Evolutionary conservation across 176 grass and related monocot genomes (phyloP), one percentile per base, ranked within the genome.

Genomic region (Triticum aestivum): DNA sequence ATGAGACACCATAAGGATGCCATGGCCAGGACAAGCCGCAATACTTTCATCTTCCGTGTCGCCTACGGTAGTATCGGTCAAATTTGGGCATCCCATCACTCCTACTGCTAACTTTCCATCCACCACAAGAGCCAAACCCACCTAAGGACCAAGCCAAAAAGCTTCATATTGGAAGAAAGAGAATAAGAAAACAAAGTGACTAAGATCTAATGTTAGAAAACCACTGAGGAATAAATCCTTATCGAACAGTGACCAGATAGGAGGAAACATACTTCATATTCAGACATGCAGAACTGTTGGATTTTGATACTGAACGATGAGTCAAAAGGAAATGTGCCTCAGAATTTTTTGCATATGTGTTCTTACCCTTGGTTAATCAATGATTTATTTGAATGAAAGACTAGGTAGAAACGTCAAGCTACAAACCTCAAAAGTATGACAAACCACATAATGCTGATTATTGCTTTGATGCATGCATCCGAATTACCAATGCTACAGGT

Each of bases 51-150:
- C 54, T 80, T 87, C 84, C 49, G 44, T 65, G 49, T 73, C 41
- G 3, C 29, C 11, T 86, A 58, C 54, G 82, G 73, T 11, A 51
- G 24, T 38, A 23, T 87, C 74, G 67, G 72, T 85, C 90, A 92
- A 98, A 86, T 96, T 98, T 71, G 96, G 96, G 69, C 91, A 94
- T 44, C 93, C 96, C 93, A 94, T 98, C 26, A 98, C 92, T 83
- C 96, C 96, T 59, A 91, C 34, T 49, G 84, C 90, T 72, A 95
- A 77, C 51, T 94, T 89, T 74, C 96, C 91, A 86, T 94, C 73
- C 45, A 98, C 93, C 30, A 98, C 87, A 83, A 94, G 96, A 79
- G 96, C 88, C 76, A 98, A 88, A 24, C 91, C 93, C 35, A 94
- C 96, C 96, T 96, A 83, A 89, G 84, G 8, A 87, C 44, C 83